Percentiles rank a stretch among this genome's conserved stretches.
These are phyloP conservation scores for Populus deltoides DNA, from an alignment of 345 rosid genomes.

Conservation along the genomic window DNA sequence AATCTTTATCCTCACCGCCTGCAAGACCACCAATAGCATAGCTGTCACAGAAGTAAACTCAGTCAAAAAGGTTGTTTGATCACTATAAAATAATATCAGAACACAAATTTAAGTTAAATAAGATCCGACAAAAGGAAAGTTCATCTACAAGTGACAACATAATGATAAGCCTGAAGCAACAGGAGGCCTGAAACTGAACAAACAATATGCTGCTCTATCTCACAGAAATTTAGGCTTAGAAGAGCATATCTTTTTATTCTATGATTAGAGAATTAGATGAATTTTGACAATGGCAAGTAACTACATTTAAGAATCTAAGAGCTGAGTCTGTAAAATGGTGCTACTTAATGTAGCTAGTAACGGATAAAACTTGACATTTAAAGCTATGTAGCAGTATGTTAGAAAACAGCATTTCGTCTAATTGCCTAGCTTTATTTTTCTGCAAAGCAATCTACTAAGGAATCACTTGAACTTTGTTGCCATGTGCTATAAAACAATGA, in stretches of 20 bases:
- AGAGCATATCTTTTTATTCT: neutral
- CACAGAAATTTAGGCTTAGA: neutral
- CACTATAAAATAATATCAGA: conserved; percentile 1
- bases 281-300: neutral
- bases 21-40: conserved; percentile 91
- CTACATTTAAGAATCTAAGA: neutral
- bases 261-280: neutral
- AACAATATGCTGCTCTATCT: neutral
- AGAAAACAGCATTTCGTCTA: neutral
- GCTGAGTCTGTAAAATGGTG: neutral
- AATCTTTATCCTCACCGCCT: conserved; percentile 87
- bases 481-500: neutral
- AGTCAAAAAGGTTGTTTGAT: conserved; percentile 23
- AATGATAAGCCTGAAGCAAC: neutral
- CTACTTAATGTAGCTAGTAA: neutral
- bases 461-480: neutral
- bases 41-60: conserved; percentile 46
- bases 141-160: neutral
- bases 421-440: neutral
- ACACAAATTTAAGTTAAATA: neutral
- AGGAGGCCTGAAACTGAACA: neutral
- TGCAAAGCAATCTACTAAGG: neutral
- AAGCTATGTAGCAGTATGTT: neutral
- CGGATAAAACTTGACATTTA: neutral
- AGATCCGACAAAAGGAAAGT: neutral